Conservation (phyloP, 176 grass and related monocot species). For the Eleusine indica region DNA sequence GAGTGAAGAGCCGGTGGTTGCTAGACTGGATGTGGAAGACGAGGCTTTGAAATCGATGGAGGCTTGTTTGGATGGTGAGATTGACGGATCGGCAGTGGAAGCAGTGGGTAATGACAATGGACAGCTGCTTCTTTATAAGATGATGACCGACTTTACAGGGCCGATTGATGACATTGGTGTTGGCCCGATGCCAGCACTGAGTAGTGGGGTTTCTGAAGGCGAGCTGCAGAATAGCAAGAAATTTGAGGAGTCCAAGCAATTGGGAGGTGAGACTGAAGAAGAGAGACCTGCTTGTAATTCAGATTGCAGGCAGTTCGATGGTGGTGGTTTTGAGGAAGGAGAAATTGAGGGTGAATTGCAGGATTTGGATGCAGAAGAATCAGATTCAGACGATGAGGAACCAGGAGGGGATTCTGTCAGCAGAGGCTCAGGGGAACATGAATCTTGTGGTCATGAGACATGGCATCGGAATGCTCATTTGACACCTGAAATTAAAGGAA, state of each 20-base stretch:
- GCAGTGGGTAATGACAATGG: constrained; percentile 30
- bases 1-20: constrained; percentile 15
- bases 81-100: constrained; percentile 25
- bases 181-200: not conserved
- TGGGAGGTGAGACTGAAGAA: constrained; percentile 21
- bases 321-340: constrained; percentile 73
- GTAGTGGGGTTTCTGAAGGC: constrained; percentile 9
- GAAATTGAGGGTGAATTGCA: constrained; percentile 78
- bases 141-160: constrained; percentile 57
- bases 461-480: constrained; percentile 1
- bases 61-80: constrained; percentile 40
- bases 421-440: constrained; percentile 32
- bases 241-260: constrained; percentile 38
- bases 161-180: constrained; percentile 46
- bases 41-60: constrained; percentile 43
- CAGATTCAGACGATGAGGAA: constrained; percentile 49
- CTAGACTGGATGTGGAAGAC: constrained; percentile 29
- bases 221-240: constrained; percentile 21
- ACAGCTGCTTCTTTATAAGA: constrained; percentile 40
- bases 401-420: constrained; percentile 31
- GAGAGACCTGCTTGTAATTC: not conserved
- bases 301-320: constrained; percentile 23
- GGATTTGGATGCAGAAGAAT: constrained; percentile 45
- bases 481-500: constrained; percentile 32
- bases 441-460: not conserved